These are phyloP conservation scores for Fusarium sp. DNA, from an alignment of 2,329 filamentous ascomycete species.

Conservation along the genomic window DNA sequence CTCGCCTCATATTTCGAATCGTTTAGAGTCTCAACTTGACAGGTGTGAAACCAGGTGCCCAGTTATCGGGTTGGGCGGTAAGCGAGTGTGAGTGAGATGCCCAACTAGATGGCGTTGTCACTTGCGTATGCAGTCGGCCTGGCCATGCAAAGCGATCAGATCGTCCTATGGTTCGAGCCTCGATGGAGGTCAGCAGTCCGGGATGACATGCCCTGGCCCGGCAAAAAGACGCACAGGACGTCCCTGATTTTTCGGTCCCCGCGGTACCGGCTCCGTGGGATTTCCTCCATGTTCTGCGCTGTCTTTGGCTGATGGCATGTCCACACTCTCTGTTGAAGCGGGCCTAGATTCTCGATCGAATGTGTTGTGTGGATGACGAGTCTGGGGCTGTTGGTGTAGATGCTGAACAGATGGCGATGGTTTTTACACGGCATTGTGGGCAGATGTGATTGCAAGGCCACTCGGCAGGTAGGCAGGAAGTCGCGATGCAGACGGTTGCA, in stretches of 20 bases:
- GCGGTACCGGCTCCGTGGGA: constrained; percentile 12
- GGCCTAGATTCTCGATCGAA: neutral
- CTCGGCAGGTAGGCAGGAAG: constrained; percentile 7
- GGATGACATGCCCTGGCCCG: constrained; percentile 24
- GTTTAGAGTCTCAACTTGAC: constrained; percentile 11
- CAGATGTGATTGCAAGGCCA: neutral
- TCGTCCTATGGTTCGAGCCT: constrained; percentile 36
- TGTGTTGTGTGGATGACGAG: constrained; percentile 7
- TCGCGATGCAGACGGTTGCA: neutral
- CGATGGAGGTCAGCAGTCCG: constrained; percentile 26
- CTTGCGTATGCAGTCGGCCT: constrained; percentile 32
- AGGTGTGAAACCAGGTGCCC: neutral
- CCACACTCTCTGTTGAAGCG: constrained; percentile 14
- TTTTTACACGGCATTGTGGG: neutral
- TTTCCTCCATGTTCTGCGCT: neutral
- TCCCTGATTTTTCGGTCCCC: neutral
- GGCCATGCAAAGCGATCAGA: constrained; percentile 32
- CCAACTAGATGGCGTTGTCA: constrained; percentile 25
- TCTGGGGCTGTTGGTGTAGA: neutral
- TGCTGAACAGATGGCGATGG: neutral
- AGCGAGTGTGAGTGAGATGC: constrained; percentile 27
- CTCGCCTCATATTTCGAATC: constrained; percentile 23
- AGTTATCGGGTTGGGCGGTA: constrained; percentile 30
- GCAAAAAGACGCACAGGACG: constrained; percentile 17
- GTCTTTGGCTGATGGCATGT: constrained; percentile 11